Evolutionary conservation across 179 eudicot genomes (phyloP), one percentile per base, ranked within the genome.

Genomic region (Beta macrorhiza): DNA sequence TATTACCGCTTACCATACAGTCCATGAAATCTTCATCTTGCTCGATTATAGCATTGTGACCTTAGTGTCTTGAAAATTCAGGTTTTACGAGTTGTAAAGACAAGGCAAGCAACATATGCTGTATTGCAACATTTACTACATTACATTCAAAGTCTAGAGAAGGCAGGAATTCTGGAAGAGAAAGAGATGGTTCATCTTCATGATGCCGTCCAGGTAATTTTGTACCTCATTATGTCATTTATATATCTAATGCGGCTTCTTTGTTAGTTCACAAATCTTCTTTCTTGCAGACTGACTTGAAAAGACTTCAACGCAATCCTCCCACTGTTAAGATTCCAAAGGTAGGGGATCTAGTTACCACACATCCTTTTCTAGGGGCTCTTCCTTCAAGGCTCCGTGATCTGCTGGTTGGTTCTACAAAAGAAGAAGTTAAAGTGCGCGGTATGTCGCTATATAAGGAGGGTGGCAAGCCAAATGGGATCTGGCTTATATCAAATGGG

Each of bases 51-150:
- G n/a, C 68, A 25, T 64, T 37, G 25, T 25, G 68, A 75, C 47
- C 22, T 13, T 76, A 3, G 17, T 62, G 49, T 64, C 68, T 59
- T 63, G 20, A 32, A 72, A 75, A 42, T 86, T 82, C 91, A 95
- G 99, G 99, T 95, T 70, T 89, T 95, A 61, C 92, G 89, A 67
- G 94, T 91, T 74, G 91, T 95, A 56, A 95, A 93, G 86, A 93
- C 99, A n/a, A 93, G 95, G 85, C 99, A 95, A 91, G 99, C 89
- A 62, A 93, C 99, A 57, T 90, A 92, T 88, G 84, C 97, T 6
- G 97, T 95, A 81, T 86, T 95, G 81, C 89, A 87, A 82, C 97
- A 93, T 84, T 81, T 95, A 82, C 87, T 88, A 79, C 92, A 90
- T 75, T 95, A 95, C 72, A 90, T 95, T 76, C 84, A 91, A 83